phyloP scores from a whole-genome alignment of 495 filamentous ascomycete species.

The Aspergillus nidulans region DNA sequence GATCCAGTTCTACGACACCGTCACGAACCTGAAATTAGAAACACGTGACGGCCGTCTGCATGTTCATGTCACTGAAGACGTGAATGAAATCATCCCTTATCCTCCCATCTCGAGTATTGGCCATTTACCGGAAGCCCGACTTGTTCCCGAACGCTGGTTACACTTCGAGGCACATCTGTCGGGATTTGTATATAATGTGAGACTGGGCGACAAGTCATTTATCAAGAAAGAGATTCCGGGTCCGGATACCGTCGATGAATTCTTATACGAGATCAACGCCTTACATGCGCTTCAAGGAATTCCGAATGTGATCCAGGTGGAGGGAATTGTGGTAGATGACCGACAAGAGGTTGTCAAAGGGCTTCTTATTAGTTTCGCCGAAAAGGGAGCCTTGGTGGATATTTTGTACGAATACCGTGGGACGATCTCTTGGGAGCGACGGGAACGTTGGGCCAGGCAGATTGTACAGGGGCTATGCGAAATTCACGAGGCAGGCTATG shows the following conservation, averaged over 20 bases:
- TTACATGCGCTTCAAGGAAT: conserved; percentile 71
- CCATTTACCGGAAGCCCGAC: conserved; percentile 62
- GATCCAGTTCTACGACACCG: conserved; percentile 92
- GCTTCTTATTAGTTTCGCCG: conserved; percentile 83
- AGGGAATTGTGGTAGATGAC: conserved; percentile 86
- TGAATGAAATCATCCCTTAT: conserved; percentile 91
- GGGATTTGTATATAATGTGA: conserved; percentile 95
- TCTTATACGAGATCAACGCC: conserved; percentile 96
- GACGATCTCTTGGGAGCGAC: conserved; percentile 62
- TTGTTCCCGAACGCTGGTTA: conserved; percentile 66
- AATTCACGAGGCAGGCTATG: conserved; percentile 94
- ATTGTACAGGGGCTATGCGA: conserved; percentile 87
- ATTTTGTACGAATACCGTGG: conserved; percentile 74
- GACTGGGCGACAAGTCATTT: conserved; percentile 58
- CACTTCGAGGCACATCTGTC: conserved; percentile 90
- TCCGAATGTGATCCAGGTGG: conserved; percentile 78
- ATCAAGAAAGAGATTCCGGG: conserved; percentile 99
- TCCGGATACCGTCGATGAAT: conserved; percentile 93
- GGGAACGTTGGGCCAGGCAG: conserved; percentile 89
- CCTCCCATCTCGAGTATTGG: conserved; percentile 69
- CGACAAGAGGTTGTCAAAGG: conserved; percentile 73
- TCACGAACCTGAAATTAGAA: conserved; percentile 93
- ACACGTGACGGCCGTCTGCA: conserved; percentile 86
- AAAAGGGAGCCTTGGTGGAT: conserved; percentile 85
- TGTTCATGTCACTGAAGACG: conserved; percentile 97